Evolutionary conservation across 768 basidiomycete genomes (phyloP).

Genomic region (Tulasnella calospora): DNA sequence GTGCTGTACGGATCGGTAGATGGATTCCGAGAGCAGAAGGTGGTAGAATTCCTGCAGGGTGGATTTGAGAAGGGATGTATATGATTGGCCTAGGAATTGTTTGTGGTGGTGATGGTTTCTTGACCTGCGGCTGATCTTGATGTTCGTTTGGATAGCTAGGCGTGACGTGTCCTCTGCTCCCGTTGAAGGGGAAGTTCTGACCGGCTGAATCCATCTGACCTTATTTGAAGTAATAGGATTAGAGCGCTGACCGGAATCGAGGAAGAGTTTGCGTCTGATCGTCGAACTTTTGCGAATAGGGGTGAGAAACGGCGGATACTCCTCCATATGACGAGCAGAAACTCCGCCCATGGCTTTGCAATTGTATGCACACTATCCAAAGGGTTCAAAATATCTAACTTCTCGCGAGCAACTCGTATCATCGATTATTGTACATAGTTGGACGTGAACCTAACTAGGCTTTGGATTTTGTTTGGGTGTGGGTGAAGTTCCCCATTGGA

Average conservation of each 20-base stretch:
- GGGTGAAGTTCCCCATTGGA: too few species aligned
- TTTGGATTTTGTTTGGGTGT: too few species aligned
- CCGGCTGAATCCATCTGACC: neutral
- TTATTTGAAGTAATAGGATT: neutral
- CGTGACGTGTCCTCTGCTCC: neutral
- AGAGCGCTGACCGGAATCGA: neutral
- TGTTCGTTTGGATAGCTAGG: neutral
- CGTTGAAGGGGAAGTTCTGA: neutral
- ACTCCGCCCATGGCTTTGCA: neutral
- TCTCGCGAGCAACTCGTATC: too few species aligned
- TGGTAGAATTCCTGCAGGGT: slow-evolving; percentile 5
- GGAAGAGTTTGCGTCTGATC: neutral
- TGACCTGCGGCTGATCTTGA: neutral
- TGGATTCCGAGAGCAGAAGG: neutral
- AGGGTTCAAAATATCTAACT: too few species aligned
- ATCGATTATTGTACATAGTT: neutral
- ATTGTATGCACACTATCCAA: too few species aligned
- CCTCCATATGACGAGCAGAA: neutral
- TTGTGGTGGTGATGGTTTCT: neutral
- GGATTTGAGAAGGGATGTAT: neutral
- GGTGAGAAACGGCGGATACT: neutral
- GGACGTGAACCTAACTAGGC: neutral
- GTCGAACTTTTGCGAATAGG: neutral
- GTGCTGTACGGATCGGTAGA: neutral
- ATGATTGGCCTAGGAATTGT: neutral